Evolutionary conservation across 768 basidiomycete species (phyloP), one percentile per base, ranked within the genome.

Genomic region (Lentinula sp.): DNA sequence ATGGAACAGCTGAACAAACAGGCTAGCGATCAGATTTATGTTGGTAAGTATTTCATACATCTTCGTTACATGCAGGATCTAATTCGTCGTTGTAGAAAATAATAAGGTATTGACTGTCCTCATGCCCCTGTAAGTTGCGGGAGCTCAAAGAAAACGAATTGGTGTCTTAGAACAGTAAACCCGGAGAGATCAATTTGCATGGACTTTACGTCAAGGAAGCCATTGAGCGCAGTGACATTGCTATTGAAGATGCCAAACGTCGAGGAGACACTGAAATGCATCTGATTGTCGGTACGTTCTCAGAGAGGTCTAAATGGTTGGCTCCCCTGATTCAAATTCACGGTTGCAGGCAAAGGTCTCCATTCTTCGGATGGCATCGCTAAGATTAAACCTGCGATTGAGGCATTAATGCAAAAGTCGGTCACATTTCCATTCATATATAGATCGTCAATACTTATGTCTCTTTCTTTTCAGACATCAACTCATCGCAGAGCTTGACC

Each of bases 131-230:
- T 45, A 31, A 34, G 28, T 0, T 28, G 28, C 16, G 59, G 56
- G 46, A 23, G 43, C 57, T 31, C 54, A 55, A 42, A 10, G 10
- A 39, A 23, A 21, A 18, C 23, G 37, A 35, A 23, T 11, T n/a
- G 31, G 11, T 31, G 10, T 49, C 53, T 46, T 66, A 87, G 83
- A 84, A 89, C 62, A 86, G 87, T 54, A 72, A 81, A 61, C 80
- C 80, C 0, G 90, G 88, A 1, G 90, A 94, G 70, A 76, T 97
- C 48, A 91, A 98, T 72, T 75, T 98, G 23, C 95, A 98, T 68
- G 95, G 93, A 1, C 75, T 98, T 3, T 96, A 92, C 71, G 95
- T 96, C 63, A 93, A 93, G 69, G 96, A 98, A 74, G 93, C 95
- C 21, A 84, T 96, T 52, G 76, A 81, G 46, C 81, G 80, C 57